These are phyloP conservation scores for Cucurbita ficifolia DNA, from an alignment of 306 rosid genomes.

Conservation along the genomic window DNA sequence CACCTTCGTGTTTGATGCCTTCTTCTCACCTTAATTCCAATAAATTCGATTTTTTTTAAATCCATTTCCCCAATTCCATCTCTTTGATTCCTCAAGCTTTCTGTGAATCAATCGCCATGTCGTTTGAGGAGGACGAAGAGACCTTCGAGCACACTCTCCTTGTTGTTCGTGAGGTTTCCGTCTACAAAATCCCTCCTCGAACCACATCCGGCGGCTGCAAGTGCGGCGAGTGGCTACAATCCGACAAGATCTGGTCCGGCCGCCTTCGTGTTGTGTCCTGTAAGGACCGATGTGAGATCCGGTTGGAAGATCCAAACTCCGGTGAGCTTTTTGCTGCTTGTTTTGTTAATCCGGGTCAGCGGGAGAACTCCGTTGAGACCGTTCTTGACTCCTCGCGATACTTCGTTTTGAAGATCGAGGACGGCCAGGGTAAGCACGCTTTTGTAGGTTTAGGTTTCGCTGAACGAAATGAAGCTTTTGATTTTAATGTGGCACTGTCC, in stretches of 20 bases:
- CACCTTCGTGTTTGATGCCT: slow-evolving; percentile 12
- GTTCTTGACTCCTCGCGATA: slow-evolving; percentile 91
- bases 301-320: slow-evolving; percentile 79
- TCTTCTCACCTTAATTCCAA: slow-evolving; percentile 18
- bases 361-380: slow-evolving; percentile 75
- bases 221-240: slow-evolving; percentile 99
- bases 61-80: not conserved
- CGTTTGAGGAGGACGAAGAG: slow-evolving; percentile 76
- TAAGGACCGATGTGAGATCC: slow-evolving; percentile 93
- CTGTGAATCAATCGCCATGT: slow-evolving; percentile 38
- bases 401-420: slow-evolving; percentile 96
- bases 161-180: slow-evolving; percentile 90
- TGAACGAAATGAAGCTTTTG: slow-evolving; percentile 92
- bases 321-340: slow-evolving; percentile 95
- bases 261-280: slow-evolving; percentile 87
- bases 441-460: slow-evolving; percentile 80
- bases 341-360: slow-evolving; percentile 72
- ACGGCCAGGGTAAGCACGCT: slow-evolving; percentile 86
- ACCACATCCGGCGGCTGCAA: slow-evolving; percentile 84
- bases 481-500: slow-evolving; percentile 90
- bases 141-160: slow-evolving; percentile 89
- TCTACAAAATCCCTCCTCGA: slow-evolving; percentile 92
- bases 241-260: slow-evolving; percentile 96
- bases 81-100: not conserved
- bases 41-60: slow-evolving; percentile 4